Conservation (phyloP, 495 filamentous ascomycete genomes). For the Daldinia loculata region DNA sequence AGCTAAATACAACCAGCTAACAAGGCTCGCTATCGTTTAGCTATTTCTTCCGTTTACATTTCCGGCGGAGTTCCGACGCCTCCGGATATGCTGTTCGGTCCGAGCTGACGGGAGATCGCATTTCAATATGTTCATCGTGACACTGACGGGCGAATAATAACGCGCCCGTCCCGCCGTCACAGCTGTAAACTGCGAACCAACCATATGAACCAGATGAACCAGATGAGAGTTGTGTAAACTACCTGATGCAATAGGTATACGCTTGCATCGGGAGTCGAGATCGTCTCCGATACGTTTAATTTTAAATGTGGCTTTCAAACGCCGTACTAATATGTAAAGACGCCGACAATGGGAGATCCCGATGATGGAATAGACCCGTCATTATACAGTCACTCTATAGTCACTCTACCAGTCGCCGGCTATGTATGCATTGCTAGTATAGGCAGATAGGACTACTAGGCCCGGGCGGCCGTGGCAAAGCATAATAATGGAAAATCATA, state of each 20-base stretch:
- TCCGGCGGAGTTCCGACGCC: slow-evolving; percentile 23
- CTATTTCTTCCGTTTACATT: not conserved
- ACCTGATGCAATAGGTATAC: not conserved
- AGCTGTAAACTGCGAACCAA: not conserved
- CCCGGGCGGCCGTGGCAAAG: slow-evolving; percentile 20
- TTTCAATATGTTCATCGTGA: slow-evolving; percentile 12
- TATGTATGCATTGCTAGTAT: not conserved
- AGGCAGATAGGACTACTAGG: slow-evolving; percentile 26
- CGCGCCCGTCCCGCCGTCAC: not conserved
- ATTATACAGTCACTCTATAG: no score
- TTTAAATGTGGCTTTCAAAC: slow-evolving; percentile 16
- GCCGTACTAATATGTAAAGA: slow-evolving; percentile 1
- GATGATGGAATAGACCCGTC: slow-evolving; percentile 9
- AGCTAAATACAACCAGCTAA: not conserved
- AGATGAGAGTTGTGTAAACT: not conserved
- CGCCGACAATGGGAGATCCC: slow-evolving; percentile 1
- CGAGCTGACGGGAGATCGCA: slow-evolving; percentile 29
- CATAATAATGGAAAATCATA: not conserved
- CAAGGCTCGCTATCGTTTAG: slow-evolving; percentile 6
- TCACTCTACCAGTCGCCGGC: slow-evolving; percentile 9
- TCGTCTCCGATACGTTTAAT: slow-evolving; percentile 3
- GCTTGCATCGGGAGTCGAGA: not conserved
- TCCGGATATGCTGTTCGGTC: slow-evolving; percentile 31
- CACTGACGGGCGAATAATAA: not conserved
- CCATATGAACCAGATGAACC: no score